Conservation (phyloP, 768 basidiomycete species). For the Amanita exitialis region DNA sequence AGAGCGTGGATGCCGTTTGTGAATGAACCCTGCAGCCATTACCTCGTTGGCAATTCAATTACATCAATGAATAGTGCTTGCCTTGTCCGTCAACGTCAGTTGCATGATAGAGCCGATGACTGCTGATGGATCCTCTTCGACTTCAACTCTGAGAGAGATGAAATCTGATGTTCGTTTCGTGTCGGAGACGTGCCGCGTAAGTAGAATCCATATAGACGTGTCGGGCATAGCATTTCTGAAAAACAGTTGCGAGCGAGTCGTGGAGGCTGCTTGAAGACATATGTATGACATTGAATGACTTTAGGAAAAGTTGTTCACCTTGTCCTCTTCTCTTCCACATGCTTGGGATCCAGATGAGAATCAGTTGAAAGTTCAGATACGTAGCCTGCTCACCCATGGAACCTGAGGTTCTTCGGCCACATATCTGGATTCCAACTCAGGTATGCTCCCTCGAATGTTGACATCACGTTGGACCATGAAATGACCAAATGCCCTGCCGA, state of each 20-base stretch:
- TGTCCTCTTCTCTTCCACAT: slow-evolving; percentile 30
- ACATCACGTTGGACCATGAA: slow-evolving; percentile 69
- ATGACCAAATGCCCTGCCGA: slow-evolving; percentile 41
- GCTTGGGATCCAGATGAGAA: slow-evolving; percentile 16
- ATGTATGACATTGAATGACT: background rate
- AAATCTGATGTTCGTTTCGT: slow-evolving; percentile 56
- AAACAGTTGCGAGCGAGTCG: slow-evolving; percentile 23
- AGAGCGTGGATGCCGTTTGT: slow-evolving; percentile 44
- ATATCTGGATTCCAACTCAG: slow-evolving; percentile 77
- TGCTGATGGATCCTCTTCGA: slow-evolving; percentile 29
- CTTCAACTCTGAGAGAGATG: slow-evolving; percentile 49
- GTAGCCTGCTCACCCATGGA: slow-evolving; percentile 56
- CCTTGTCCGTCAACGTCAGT: slow-evolving; percentile 28
- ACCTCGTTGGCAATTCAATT: background rate
- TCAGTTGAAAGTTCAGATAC: background rate
- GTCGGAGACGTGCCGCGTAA: slow-evolving; percentile 65
- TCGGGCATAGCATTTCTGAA: slow-evolving; percentile 18
- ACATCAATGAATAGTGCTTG: slow-evolving; percentile 10
- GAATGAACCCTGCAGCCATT: slow-evolving; percentile 29
- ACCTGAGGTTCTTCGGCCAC: slow-evolving; percentile 36
- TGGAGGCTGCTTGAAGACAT: slow-evolving; percentile 19
- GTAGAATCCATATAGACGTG: slow-evolving; percentile 61
- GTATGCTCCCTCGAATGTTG: slow-evolving; percentile 72
- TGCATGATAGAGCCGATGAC: slow-evolving; percentile 13
- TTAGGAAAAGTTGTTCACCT: slow-evolving; percentile 16